phyloP scores from a whole-genome alignment of 2,329 filamentous ascomycete species.

The Ophiostoma piceae region DNA sequence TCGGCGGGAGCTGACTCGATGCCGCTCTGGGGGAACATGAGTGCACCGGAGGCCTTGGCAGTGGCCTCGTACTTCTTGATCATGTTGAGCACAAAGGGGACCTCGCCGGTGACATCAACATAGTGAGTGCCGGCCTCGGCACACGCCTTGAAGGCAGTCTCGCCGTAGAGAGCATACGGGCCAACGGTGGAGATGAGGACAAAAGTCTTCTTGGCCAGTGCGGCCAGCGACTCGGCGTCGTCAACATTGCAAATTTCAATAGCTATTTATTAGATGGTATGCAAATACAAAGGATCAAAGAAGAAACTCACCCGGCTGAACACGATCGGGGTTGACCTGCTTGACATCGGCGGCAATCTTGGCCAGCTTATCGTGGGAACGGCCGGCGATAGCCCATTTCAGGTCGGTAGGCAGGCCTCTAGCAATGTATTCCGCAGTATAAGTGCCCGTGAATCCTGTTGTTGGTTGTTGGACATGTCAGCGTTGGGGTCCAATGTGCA shows the following conservation, averaged over 20 bases:
- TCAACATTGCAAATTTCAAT: constrained; percentile 51
- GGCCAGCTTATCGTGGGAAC: constrained; percentile 70
- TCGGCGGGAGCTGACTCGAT: constrained; percentile 60
- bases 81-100: constrained; percentile 55
- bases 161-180: constrained; percentile 53
- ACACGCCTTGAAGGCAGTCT: constrained; percentile 56
- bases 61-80: constrained; percentile 52
- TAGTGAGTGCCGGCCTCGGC: constrained; percentile 60
- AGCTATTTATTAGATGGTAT: constrained; percentile 32
- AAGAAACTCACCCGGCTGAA: constrained; percentile 53
- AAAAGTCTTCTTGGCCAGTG: constrained; percentile 52
- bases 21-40: constrained; percentile 57
- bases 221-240: constrained; percentile 40
- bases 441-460: constrained; percentile 76
- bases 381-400: constrained; percentile 83
- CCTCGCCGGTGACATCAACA: constrained; percentile 58
- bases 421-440: constrained; percentile 70
- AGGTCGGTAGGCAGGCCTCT: constrained; percentile 66
- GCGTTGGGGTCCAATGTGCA: neutral
- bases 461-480: constrained; percentile 1
- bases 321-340: constrained; percentile 61
- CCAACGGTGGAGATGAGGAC: constrained; percentile 56
- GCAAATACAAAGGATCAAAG: no score
- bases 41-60: constrained; percentile 51
- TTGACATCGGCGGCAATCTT: constrained; percentile 62